Conservation (phyloP, 257 asterid genomes). For the Nicotiana sylvestris region DNA sequence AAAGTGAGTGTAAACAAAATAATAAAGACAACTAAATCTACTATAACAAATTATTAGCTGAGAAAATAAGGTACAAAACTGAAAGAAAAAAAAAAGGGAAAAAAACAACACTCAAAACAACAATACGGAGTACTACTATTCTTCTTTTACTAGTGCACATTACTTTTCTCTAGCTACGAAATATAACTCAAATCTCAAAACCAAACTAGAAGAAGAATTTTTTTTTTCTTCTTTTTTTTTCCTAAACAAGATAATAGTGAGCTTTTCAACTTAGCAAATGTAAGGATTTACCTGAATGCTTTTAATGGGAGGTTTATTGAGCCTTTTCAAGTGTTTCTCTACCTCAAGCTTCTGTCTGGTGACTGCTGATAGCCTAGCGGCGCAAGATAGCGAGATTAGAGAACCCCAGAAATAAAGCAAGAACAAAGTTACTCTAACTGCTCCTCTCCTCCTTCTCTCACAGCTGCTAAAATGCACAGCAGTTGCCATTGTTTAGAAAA, state of each 20-base stretch:
- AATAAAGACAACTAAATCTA: no score
- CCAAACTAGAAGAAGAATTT: no score
- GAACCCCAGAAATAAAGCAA: constrained; percentile 30
- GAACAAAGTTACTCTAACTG: constrained; percentile 16
- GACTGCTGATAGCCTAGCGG: constrained; percentile 33
- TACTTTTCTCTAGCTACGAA: background rate
- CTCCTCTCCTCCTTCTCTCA: constrained; percentile 13
- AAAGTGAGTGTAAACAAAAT: no score
- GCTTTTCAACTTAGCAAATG: no score
- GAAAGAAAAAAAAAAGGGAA: background rate
- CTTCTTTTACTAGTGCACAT: no score
- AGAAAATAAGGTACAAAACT: background rate
- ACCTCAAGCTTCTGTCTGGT: constrained; percentile 57
- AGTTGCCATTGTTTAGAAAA: constrained; percentile 9
- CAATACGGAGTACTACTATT: background rate
- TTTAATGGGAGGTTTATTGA: constrained; percentile 65
- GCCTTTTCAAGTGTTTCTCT: constrained; percentile 65
- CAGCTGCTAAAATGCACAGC: constrained; percentile 27
- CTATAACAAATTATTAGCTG: background rate
- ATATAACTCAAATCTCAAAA: background rate
- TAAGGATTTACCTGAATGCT: constrained; percentile 50
- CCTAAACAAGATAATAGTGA: no score
- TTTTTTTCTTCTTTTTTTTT: no score
- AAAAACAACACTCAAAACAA: background rate
- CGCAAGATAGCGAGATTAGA: constrained; percentile 43